Percentiles rank a stretch among this genome's conserved stretches.
Conservation (phyloP, 2,329 filamentous ascomycete species). For the Huntiella omanensis region DNA sequence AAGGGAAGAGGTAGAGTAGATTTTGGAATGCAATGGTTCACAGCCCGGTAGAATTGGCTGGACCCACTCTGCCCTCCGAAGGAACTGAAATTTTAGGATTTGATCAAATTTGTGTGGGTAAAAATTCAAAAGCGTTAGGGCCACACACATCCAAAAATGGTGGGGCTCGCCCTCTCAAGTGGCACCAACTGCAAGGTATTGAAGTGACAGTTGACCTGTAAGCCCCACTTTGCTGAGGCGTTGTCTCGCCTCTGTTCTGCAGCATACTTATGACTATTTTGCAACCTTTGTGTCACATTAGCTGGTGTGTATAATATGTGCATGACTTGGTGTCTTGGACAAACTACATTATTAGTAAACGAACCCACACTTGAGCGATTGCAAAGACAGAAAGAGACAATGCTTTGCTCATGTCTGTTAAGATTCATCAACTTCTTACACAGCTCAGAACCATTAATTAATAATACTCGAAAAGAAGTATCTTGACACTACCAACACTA, state of each 20-base stretch:
- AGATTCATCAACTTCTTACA: no score
- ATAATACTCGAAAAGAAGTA: no score
- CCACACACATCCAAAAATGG: slow-evolving; percentile 10
- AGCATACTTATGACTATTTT: no score
- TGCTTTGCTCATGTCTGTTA: no score
- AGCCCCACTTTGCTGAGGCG: slow-evolving; percentile 1
- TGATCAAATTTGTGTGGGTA: slow-evolving; percentile 12
- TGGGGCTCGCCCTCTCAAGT: slow-evolving; percentile 3
- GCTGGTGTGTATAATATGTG: no score
- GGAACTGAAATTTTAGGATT: slow-evolving; percentile 11
- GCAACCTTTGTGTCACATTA: no score
- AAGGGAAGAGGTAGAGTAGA: slow-evolving; percentile 11
- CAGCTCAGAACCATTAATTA: no score
- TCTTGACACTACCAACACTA: no score
- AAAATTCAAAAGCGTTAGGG: slow-evolving; percentile 12
- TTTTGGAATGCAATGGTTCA: slow-evolving; percentile 11
- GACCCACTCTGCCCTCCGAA: slow-evolving; percentile 11
- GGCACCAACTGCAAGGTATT: neutral
- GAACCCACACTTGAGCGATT: no score
- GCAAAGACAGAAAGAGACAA: no score
- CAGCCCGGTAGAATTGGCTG: slow-evolving; percentile 10
- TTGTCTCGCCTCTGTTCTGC: neutral
- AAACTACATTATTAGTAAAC: no score
- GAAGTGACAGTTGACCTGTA: neutral
- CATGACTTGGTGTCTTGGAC: no score